Evolutionary conservation across 2,329 filamentous ascomycete species (phyloP).

Genomic region (Aspergillus phoenicis): DNA sequence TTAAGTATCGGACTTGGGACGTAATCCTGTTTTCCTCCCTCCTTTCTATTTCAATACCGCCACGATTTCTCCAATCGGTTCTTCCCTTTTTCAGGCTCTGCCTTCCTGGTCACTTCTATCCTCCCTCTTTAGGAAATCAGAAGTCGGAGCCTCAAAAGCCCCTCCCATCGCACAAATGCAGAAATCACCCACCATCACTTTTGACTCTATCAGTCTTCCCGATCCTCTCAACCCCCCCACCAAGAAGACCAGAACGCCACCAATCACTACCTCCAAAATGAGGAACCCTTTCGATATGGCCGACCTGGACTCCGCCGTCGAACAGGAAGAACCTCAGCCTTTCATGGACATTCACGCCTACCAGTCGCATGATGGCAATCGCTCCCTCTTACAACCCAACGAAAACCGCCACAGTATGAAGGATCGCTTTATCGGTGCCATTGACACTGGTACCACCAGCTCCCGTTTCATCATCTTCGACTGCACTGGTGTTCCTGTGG

Average conservation of each 20-base stretch:
- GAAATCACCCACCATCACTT: not conserved
- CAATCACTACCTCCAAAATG: slow-evolving; percentile 18
- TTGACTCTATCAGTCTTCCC: not conserved
- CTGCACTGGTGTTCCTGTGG: slow-evolving; percentile 73
- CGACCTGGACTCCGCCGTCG: slow-evolving; percentile 25
- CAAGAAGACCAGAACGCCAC: slow-evolving; percentile 5
- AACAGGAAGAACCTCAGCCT: slow-evolving; percentile 20
- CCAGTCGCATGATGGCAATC: slow-evolving; percentile 37
- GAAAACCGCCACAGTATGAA: slow-evolving; percentile 38
- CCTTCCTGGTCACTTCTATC: slow-evolving; percentile 6
- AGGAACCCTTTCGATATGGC: slow-evolving; percentile 40
- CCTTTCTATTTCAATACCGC: slow-evolving; percentile 8
- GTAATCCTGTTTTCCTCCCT: slow-evolving; percentile 21
- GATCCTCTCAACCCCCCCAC: not conserved
- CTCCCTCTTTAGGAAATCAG: slow-evolving; percentile 7
- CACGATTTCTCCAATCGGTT: slow-evolving; percentile 13
- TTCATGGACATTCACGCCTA: slow-evolving; percentile 32
- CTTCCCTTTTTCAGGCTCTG: slow-evolving; percentile 7
- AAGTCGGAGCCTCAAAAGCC: slow-evolving; percentile 4
- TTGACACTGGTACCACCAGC: slow-evolving; percentile 89
- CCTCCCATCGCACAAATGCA: not conserved
- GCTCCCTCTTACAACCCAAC: slow-evolving; percentile 40
- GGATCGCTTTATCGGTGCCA: slow-evolving; percentile 72
- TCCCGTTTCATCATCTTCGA: slow-evolving; percentile 91
- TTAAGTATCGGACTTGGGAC: slow-evolving; percentile 21